phyloP scores from a whole-genome alignment of 2,329 filamentous ascomycete genomes.

The Fusarium torulosum region DNA sequence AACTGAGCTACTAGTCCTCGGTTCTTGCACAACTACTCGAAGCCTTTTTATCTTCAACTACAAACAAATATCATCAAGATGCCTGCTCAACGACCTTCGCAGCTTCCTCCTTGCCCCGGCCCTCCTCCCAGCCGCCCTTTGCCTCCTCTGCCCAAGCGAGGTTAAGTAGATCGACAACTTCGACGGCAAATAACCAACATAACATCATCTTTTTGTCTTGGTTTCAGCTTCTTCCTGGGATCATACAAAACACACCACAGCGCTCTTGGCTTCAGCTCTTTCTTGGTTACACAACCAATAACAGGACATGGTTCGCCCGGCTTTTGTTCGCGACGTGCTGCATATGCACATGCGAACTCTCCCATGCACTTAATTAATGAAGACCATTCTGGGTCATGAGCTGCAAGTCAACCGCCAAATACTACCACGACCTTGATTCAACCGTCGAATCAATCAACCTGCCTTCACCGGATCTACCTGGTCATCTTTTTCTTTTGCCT shows the following conservation, averaged over 20 bases:
- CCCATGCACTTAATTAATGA: conserved; percentile 39
- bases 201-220: conserved; percentile 10
- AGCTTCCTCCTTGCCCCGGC: conserved; percentile 75
- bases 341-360: conserved; percentile 45
- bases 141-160: conserved; percentile 73
- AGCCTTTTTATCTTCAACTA: conserved; percentile 27
- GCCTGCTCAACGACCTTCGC: conserved; percentile 72
- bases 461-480: conserved; percentile 38
- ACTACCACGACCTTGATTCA: conserved; percentile 10
- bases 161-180: conserved; percentile 53
- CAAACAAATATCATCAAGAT: conserved; percentile 53
- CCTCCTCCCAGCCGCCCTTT: conserved; percentile 74
- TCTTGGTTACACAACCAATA: conserved; percentile 38
- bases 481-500: too few species aligned
- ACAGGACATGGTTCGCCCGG: conserved; percentile 36
- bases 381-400: conserved; percentile 29
- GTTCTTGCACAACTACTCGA: conserved; percentile 36
- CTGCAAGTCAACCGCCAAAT: conserved; percentile 33
- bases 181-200: conserved; percentile 9
- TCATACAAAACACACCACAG: conserved; percentile 4
- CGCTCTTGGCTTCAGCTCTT: conserved; percentile 23
- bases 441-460: conserved; percentile 43
- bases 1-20: conserved; percentile 44
- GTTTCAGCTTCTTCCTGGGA: conserved; percentile 24
- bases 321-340: conserved; percentile 38